Conservation (phyloP, 352 stramenopile genomes). For the Pythium coloratum region DNA sequence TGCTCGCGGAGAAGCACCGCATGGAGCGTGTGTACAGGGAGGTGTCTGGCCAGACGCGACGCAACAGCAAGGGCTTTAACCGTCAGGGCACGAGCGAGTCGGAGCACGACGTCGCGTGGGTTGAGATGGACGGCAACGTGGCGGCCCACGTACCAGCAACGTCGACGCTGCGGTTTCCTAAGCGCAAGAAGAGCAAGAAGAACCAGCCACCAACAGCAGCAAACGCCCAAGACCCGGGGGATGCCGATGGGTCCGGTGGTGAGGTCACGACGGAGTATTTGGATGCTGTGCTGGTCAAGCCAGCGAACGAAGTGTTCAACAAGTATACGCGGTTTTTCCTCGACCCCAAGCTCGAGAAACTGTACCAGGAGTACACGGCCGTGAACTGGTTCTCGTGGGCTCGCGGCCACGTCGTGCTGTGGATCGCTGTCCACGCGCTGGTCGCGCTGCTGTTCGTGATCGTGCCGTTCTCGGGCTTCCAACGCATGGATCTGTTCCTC, state of each 20-base stretch:
- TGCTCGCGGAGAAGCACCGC: conserved; percentile 34
- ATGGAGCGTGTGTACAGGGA: conserved; percentile 61
- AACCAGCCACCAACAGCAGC: conserved; percentile 6
- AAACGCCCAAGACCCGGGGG: neutral
- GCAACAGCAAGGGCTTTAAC: conserved; percentile 15
- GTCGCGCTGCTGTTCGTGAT: conserved; percentile 68
- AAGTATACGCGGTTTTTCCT: conserved; percentile 81
- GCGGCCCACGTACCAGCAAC: conserved; percentile 9
- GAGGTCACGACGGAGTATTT: conserved; percentile 75
- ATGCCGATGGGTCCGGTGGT: conserved; percentile 5
- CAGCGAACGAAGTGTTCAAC: conserved; percentile 74
- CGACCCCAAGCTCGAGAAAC: conserved; percentile 62
- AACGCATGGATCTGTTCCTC: conserved; percentile 71
- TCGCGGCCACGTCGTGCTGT: conserved; percentile 69
- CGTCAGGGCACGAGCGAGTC: conserved; percentile 19
- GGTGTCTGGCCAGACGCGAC: conserved; percentile 41
- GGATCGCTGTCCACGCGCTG: conserved; percentile 70
- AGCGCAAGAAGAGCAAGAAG: conserved; percentile 23
- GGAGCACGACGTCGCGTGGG: conserved; percentile 27
- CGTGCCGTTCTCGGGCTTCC: conserved; percentile 57
- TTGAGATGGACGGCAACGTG: conserved; percentile 30
- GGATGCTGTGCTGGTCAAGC: conserved; percentile 70
- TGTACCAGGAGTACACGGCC: conserved; percentile 87
- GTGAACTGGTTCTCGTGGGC: conserved; percentile 81
- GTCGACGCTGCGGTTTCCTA: conserved; percentile 28